These are phyloP conservation scores for Lumnitzera racemosa DNA, from an alignment of 345 rosid species.

Conservation along the genomic window DNA sequence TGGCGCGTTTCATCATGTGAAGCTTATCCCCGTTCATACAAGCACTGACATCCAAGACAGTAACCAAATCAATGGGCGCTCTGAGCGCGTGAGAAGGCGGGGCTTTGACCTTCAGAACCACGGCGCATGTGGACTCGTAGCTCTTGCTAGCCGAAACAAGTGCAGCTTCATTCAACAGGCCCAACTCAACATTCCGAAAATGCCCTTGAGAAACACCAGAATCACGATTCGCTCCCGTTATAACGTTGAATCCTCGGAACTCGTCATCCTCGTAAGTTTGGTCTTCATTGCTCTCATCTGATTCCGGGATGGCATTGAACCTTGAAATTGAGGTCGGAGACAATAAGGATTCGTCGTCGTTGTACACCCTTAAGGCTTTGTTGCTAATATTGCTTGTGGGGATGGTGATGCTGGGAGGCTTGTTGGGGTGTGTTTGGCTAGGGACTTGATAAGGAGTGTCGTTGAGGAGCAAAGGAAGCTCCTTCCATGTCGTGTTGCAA, in stretches of 20 bases:
- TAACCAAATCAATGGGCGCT: constrained; percentile 64
- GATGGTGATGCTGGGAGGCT: not conserved
- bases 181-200: constrained; percentile 31
- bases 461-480: constrained; percentile 29
- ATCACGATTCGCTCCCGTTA: not conserved
- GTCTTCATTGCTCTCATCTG: constrained; percentile 59
- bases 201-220: no score
- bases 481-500: constrained; percentile 61
- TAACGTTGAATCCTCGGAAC: constrained; percentile 51
- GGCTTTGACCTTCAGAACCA: constrained; percentile 55
- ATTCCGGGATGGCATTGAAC: constrained; percentile 68
- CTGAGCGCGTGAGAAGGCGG: constrained; percentile 39
- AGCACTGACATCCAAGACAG: constrained; percentile 60
- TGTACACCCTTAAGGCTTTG: constrained; percentile 46
- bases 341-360: constrained; percentile 71
- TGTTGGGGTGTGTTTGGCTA: constrained; percentile 4
- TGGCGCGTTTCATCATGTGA: constrained; percentile 54
- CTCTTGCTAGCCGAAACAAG: constrained; percentile 45
- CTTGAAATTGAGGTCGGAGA: constrained; percentile 47
- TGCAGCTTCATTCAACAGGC: constrained; percentile 61
- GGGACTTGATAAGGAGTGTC: constrained; percentile 14
- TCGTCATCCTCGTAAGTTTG: constrained; percentile 19
- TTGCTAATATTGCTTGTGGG: not conserved
- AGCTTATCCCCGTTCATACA: constrained; percentile 34
- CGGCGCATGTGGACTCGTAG: constrained; percentile 40